Evolutionary conservation across 352 stramenopile species (phyloP).

Genomic region (Phytopythium mirpurense): DNA sequence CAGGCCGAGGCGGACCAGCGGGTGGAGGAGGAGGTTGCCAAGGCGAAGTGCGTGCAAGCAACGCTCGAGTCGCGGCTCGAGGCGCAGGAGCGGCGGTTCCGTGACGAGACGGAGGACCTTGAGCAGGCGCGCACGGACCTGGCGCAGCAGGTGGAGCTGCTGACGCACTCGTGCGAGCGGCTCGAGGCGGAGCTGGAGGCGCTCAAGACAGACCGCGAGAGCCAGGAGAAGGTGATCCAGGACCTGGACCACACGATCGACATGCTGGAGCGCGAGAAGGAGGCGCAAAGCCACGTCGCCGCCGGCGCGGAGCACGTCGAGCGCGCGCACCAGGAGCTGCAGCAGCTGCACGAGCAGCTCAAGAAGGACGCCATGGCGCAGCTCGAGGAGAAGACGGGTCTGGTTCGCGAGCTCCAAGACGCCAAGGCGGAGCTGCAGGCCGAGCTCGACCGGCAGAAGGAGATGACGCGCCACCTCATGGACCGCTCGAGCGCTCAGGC

Average conservation of each 20-base stretch:
- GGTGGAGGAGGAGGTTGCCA: conserved; percentile 37
- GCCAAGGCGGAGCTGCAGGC: conserved; percentile 51
- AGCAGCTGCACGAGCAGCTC: conserved; percentile 29
- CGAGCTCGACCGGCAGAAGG: conserved; percentile 52
- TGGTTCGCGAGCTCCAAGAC: conserved; percentile 34
- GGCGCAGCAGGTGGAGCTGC: conserved; percentile 18
- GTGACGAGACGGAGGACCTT: conserved; percentile 16
- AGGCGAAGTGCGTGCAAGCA: conserved; percentile 34
- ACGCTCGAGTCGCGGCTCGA: conserved; percentile 24
- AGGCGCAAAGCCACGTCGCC: conserved; percentile 5
- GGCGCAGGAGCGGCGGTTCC: conserved; percentile 17
- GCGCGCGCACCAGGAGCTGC: conserved; percentile 21
- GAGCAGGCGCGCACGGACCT: conserved; percentile 22
- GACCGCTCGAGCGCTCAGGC: conserved; percentile 25
- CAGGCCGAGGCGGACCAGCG: conserved; percentile 31
- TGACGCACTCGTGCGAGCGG: conserved; percentile 18
- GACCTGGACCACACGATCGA: conserved; percentile 39
- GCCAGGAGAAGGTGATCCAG: conserved; percentile 29
- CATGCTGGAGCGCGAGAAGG: conserved; percentile 23
- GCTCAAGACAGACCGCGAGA: conserved; percentile 41
- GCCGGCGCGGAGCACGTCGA: conserved; percentile 20
- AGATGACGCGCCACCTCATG: conserved; percentile 44
- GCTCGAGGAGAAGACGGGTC: conserved; percentile 27
- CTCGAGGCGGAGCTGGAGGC: conserved; percentile 29
- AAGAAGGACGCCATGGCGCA: conserved; percentile 22